These are phyloP conservation scores for Scutellaria minor DNA, from an alignment of 257 asterid species.

Conservation along the genomic window DNA sequence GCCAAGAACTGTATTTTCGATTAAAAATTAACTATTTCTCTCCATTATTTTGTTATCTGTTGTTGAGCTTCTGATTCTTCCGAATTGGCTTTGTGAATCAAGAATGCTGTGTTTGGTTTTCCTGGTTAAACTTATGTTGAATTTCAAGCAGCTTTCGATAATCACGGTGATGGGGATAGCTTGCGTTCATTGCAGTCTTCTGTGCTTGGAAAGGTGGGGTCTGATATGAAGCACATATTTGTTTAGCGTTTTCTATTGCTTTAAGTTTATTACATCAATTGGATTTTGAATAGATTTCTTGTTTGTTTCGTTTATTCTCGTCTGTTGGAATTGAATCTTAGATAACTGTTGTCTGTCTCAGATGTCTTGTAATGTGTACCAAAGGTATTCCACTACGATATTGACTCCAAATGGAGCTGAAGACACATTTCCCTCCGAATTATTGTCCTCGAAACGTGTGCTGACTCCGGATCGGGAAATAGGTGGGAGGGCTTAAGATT, in stretches of 20 bases:
- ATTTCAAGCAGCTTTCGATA: slow-evolving; percentile 24
- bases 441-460: slow-evolving; percentile 54
- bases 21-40: background rate
- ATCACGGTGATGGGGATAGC: slow-evolving; percentile 28
- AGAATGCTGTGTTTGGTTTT: background rate
- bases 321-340: slow-evolving; percentile 9
- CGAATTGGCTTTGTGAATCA: no score
- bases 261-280: background rate
- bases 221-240: background rate
- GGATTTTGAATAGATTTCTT: background rate
- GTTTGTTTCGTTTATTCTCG: background rate
- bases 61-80: no score
- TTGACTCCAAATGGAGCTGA: slow-evolving; percentile 68
- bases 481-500: slow-evolving; percentile 48
- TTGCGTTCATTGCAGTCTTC: slow-evolving; percentile 28
- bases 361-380: slow-evolving; percentile 38
- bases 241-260: background rate
- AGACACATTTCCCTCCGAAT: slow-evolving; percentile 57
- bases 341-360: slow-evolving; percentile 37
- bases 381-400: slow-evolving; percentile 57
- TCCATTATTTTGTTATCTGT: no score
- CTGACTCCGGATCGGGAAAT: slow-evolving; percentile 59
- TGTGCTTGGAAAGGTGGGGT: slow-evolving; percentile 38
- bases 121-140: background rate
- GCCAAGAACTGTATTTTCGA: background rate